These are phyloP conservation scores for Poa pratensis DNA, from an alignment of 176 grass and related monocot genomes.

Conservation along the genomic window DNA sequence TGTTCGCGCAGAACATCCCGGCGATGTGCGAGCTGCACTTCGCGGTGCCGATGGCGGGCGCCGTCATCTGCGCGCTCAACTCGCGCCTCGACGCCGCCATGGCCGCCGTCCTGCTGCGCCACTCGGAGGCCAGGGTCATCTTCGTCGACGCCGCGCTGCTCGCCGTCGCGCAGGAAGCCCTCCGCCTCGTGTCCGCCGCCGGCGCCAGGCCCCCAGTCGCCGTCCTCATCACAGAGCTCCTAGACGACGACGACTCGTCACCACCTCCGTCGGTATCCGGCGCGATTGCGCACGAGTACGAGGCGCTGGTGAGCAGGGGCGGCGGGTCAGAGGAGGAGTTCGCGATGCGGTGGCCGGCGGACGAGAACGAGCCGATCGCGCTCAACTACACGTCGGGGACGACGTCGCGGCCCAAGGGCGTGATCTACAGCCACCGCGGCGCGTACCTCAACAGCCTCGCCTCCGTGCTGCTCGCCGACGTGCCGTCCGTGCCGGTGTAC, in stretches of 20 bases:
- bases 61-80: conserved; percentile 79
- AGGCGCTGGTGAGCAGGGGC: conserved; percentile 44
- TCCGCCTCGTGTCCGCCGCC: conserved; percentile 52
- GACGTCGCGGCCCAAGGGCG: conserved; percentile 79
- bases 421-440: conserved; percentile 79
- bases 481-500: conserved; percentile 62
- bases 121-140: conserved; percentile 76
- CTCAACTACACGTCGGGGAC: conserved; percentile 91
- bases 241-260: neutral
- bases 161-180: conserved; percentile 43
- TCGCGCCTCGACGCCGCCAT: conserved; percentile 74
- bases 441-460: conserved; percentile 70
- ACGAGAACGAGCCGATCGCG: conserved; percentile 77
- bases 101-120: conserved; percentile 62
- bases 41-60: conserved; percentile 75
- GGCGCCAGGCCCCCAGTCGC: conserved; percentile 41
- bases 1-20: conserved; percentile 76
- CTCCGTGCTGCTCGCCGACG: conserved; percentile 51
- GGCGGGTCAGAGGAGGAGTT: conserved; percentile 30
- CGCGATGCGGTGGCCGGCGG: conserved; percentile 53
- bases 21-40: conserved; percentile 87
- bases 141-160: conserved; percentile 71
- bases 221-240: conserved; percentile 57
- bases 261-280: too few relatives aligned
- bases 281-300: conserved; percentile 48